Conservation (phyloP, 768 basidiomycete species). For the Suillus subaureus region DNA sequence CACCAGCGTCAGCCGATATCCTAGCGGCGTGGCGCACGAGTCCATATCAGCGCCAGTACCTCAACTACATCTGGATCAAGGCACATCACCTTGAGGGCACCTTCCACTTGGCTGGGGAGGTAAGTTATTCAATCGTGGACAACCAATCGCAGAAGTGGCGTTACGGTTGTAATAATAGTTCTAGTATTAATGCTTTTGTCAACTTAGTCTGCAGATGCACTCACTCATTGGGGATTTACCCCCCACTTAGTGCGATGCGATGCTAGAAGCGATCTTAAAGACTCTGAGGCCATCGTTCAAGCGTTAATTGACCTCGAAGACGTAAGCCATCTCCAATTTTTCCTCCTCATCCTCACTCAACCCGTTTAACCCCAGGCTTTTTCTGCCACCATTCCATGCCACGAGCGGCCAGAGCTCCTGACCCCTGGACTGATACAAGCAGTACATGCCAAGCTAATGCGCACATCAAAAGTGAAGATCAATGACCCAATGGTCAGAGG, state of each 20-base stretch:
- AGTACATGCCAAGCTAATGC: slow-evolving; percentile 33
- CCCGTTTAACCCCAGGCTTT: slow-evolving; percentile 26
- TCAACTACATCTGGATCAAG: slow-evolving; percentile 34
- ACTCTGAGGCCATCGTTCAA: slow-evolving; percentile 24
- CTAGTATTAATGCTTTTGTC: neutral
- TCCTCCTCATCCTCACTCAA: neutral
- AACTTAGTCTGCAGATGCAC: slow-evolving; percentile 27
- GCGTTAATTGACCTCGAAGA: slow-evolving; percentile 29
- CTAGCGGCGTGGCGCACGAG: slow-evolving; percentile 28
- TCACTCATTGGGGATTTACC: slow-evolving; percentile 29
- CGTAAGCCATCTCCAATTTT: slow-evolving; percentile 12
- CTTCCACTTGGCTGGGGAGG: slow-evolving; percentile 1
- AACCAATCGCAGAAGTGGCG: neutral
- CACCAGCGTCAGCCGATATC: slow-evolving; percentile 27
- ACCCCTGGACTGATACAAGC: slow-evolving; percentile 32
- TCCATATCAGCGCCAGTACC: slow-evolving; percentile 26
- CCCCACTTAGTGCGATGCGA: slow-evolving; percentile 26
- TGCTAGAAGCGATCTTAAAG: slow-evolving; percentile 25
- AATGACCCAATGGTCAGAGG: slow-evolving; percentile 15
- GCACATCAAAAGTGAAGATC: slow-evolving; percentile 32
- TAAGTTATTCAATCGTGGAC: neutral
- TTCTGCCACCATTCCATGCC: slow-evolving; percentile 20
- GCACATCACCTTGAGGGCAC: slow-evolving; percentile 24
- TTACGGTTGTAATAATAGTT: neutral
- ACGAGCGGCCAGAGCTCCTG: slow-evolving; percentile 27